These are phyloP conservation scores for Solanum dulcamara DNA, from an alignment of 257 asterid species.

Conservation along the genomic window DNA sequence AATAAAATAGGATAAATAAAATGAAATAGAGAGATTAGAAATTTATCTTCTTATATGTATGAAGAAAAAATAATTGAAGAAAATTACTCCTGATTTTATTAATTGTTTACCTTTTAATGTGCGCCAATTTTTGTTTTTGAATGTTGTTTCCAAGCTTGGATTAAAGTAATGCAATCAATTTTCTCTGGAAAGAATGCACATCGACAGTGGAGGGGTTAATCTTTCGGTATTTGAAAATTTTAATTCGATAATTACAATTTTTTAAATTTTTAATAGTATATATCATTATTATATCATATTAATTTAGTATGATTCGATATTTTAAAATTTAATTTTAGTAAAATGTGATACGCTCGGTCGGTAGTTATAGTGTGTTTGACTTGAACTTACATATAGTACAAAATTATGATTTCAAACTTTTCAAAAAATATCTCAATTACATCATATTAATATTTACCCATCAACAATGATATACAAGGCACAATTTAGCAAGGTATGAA, in stretches of 20 bases:
- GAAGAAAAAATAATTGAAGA: too few relatives aligned
- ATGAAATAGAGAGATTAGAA: too few relatives aligned
- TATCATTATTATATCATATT: not conserved
- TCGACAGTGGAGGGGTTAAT: not conserved
- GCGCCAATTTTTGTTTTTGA: too few relatives aligned
- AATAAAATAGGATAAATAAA: too few relatives aligned
- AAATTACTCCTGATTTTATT: too few relatives aligned
- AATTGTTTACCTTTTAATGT: too few relatives aligned
- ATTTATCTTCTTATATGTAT: too few relatives aligned
- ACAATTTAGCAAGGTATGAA: rapidly evolving
- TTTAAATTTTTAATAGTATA: not conserved
- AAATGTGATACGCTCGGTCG: not conserved
- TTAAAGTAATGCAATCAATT: not conserved
- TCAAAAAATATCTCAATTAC: not conserved
- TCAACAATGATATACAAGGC: not conserved
- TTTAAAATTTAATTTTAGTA: not conserved
- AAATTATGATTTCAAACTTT: not conserved
- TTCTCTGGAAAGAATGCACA: too few relatives aligned
- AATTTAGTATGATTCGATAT: not conserved
- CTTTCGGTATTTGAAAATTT: not conserved
- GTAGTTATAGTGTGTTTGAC: not conserved
- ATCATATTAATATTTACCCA: not conserved
- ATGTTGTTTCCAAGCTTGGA: too few relatives aligned
- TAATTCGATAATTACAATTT: not conserved
- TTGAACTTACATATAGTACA: not conserved